phyloP scores from a whole-genome alignment of 129 eudicot genomes.

The Ambrosia artemisiifolia region DNA sequence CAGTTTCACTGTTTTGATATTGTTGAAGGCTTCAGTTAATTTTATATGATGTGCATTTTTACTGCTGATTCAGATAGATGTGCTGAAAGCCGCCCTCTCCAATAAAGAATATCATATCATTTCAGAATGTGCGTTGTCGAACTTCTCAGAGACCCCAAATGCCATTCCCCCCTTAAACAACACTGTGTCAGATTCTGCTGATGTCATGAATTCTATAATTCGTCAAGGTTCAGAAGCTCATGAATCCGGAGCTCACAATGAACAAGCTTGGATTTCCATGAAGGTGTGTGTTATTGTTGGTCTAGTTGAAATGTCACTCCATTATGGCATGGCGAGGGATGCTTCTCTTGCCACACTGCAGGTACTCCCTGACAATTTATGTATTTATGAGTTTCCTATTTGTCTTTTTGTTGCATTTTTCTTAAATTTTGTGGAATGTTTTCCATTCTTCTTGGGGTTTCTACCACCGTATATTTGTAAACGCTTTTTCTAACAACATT shows the following conservation, averaged over 20 bases:
- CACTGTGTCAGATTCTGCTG: constrained; percentile 36
- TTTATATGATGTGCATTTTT: constrained; percentile 13
- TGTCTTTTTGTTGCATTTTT: not conserved
- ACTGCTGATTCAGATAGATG: constrained; percentile 56
- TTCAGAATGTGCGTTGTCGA: constrained; percentile 82
- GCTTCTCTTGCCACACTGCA: constrained; percentile 87
- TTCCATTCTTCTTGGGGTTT: not conserved
- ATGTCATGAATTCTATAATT: constrained; percentile 27
- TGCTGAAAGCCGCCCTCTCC: constrained; percentile 80
- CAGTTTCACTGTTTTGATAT: not conserved
- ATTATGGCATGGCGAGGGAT: constrained; percentile 76
- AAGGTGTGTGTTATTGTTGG: constrained; percentile 71
- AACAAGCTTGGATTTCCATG: constrained; percentile 55
- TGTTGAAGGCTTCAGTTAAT: constrained; percentile 6
- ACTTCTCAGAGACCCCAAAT: constrained; percentile 83
- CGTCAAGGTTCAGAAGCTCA: constrained; percentile 39
- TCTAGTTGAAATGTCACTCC: constrained; percentile 78
- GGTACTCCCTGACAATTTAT: constrained; percentile 39
- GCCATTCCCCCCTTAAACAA: constrained; percentile 50
- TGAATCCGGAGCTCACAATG: constrained; percentile 42
- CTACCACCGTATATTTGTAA: not conserved
- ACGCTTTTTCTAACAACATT: not conserved
- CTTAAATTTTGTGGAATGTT: not conserved
- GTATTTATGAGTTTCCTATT: not conserved
- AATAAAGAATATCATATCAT: constrained; percentile 87